Evolutionary conservation across 768 basidiomycete species (phyloP), one percentile per base, ranked within the genome.

Genomic region (Termitomyces sp.): DNA sequence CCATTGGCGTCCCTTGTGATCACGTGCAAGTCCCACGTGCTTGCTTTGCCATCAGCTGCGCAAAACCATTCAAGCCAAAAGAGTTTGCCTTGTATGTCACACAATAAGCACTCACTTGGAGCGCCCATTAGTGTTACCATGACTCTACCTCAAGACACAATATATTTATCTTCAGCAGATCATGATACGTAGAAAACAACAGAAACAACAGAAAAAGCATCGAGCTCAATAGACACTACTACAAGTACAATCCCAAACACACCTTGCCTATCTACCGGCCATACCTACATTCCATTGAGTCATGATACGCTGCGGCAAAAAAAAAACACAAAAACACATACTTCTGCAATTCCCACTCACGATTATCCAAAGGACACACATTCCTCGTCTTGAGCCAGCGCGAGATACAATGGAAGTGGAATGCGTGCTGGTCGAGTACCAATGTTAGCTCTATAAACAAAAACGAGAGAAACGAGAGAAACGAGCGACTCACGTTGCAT

Each of bases 371-470:
- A 4, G 94, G 94, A 70, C 94, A 96, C 30, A 95, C 94, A 65
- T 96, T 94, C 62, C 94, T 81, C 21, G 97, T 98, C 81, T 98
- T 99, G 60, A 99, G 80, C 97, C 97, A 99, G 44, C 97, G 86
- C 9, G 95, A 96, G 70, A 99, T 99, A 73, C 96, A 99, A 71
- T 98, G 96, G 76, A 98, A 99, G 76, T 99, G 96, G 81, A 99
- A 99, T 4, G 96, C 96, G 69, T 99, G 96, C 94, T 95, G n/a
- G 25, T 28, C 19, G 5, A 39, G 14, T 8, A 14, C 19, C n/a
- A 3, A 21, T 3, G 6, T 48, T 32, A 48, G 16, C 16, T 17
- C 35, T 5, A 28, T 28, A 5, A 11, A 0, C 14, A 19, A 27
- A 30, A 5, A 32, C 1, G 46, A n/a, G 28, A 46, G 10, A 16